These are phyloP conservation scores for Lasiodiplodia theobromae DNA, from an alignment of 2,329 filamentous ascomycete species.

Conservation along the genomic window DNA sequence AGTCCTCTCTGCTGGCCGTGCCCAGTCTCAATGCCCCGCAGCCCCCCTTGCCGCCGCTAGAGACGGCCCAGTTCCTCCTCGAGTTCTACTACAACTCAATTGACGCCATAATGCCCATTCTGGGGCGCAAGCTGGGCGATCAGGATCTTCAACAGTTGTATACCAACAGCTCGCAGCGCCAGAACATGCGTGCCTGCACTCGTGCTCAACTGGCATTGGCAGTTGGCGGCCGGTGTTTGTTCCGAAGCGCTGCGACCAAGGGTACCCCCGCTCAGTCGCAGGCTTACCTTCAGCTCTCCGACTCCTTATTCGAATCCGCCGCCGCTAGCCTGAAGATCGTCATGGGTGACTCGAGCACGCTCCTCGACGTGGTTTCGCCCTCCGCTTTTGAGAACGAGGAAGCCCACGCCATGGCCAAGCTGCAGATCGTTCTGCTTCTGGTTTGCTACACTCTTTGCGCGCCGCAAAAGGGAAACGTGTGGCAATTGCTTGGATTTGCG, in stretches of 20 bases:
- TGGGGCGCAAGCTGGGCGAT: constrained; percentile 24
- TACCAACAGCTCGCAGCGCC: constrained; percentile 7
- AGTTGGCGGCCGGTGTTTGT: constrained; percentile 16
- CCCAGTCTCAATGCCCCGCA: neutral
- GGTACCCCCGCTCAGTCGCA: constrained; percentile 27
- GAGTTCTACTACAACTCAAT: constrained; percentile 30
- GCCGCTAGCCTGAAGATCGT: constrained; percentile 12
- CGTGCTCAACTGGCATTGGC: constrained; percentile 22
- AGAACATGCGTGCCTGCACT: constrained; percentile 25
- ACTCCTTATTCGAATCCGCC: constrained; percentile 23
- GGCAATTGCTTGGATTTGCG: constrained; percentile 28
- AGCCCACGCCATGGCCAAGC: constrained; percentile 28
- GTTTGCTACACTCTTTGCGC: constrained; percentile 23
- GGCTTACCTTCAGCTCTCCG: constrained; percentile 27
- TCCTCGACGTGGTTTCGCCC: constrained; percentile 18
- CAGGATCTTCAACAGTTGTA: constrained; percentile 25
- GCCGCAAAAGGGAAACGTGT: constrained; percentile 27
- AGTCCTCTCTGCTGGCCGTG: neutral
- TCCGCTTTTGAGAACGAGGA: constrained; percentile 29
- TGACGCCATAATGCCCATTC: constrained; percentile 13
- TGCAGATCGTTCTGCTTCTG: constrained; percentile 28
- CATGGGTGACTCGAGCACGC: constrained; percentile 18
- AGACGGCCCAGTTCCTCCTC: constrained; percentile 19
- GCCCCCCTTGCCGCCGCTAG: constrained; percentile 12
- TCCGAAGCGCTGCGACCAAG: constrained; percentile 28